A percentile compares a stretch with the other conserved stretches of the same genome.
Evolutionary conservation across 2,329 filamentous ascomycete genomes (phyloP).

Genomic region (Beauveria sp.): DNA sequence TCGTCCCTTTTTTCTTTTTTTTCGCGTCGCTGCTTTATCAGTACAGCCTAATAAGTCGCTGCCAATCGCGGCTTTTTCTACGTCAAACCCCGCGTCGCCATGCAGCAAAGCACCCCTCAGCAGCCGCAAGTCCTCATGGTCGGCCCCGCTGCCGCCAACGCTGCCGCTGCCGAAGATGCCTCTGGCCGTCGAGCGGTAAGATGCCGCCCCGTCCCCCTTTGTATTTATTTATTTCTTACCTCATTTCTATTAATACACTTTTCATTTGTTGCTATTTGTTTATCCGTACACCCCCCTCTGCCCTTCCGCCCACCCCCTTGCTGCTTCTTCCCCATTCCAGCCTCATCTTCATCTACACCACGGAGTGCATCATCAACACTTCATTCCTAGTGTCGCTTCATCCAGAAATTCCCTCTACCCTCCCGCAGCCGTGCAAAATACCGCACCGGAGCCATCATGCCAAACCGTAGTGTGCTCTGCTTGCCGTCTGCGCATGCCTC

Average conservation of each 20-base stretch:
- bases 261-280: background rate
- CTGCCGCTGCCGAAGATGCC: slow-evolving; percentile 8
- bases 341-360: background rate
- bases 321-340: background rate
- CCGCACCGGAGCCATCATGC: background rate
- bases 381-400: background rate
- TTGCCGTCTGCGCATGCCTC: background rate
- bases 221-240: background rate
- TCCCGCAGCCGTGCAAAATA: background rate
- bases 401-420: background rate
- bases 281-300: background rate
- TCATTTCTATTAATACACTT: background rate
- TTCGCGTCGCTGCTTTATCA: background rate
- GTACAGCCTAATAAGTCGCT: background rate
- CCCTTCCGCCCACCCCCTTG: background rate
- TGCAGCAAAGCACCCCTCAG: slow-evolving; percentile 5
- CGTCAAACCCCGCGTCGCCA: background rate
- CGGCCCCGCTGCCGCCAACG: slow-evolving; percentile 3
- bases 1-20: background rate
- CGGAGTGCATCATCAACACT: background rate
- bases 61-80: background rate
- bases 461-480: background rate
- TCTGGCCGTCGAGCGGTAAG: slow-evolving; percentile 12
- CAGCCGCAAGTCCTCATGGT: slow-evolving; percentile 3
- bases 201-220: background rate